Conservation (phyloP, 148 eudicot genomes). For the Rhododendron molle region DNA sequence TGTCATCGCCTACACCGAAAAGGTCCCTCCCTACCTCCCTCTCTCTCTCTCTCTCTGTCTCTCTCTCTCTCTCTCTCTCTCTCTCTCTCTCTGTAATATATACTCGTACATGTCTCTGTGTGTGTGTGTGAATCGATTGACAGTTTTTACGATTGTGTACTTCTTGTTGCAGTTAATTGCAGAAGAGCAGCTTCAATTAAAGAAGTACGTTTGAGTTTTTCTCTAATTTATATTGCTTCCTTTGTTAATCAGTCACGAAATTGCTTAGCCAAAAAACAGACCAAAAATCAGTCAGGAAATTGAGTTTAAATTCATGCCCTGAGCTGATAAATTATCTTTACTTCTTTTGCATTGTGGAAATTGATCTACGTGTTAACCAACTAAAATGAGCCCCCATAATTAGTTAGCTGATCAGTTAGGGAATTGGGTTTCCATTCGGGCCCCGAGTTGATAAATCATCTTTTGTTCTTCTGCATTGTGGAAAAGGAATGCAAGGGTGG, state of each 20-base stretch:
- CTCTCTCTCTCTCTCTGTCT: conserved; percentile 3
- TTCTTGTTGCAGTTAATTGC: conserved; percentile 48
- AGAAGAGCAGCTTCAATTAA: conserved; percentile 65
- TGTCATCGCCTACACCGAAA: conserved; percentile 85
- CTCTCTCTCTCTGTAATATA: background rate
- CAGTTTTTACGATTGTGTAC: conserved; percentile 1
- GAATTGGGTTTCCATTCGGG: background rate
- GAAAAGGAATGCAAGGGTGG: background rate
- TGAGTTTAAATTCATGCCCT: background rate
- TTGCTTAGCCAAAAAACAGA: background rate
- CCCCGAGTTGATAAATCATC: background rate
- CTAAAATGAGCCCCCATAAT: background rate
- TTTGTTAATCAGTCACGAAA: background rate
- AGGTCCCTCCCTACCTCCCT: conserved; percentile 28
- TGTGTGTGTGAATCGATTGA: background rate
- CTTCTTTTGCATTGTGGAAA: background rate
- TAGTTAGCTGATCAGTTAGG: too few species aligned
- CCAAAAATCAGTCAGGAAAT: background rate
- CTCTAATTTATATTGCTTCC: background rate
- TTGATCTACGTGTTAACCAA: background rate
- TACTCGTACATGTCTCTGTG: background rate
- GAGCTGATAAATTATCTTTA: background rate
- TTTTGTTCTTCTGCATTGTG: background rate
- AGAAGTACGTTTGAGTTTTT: conserved; percentile 40
- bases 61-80: background rate